Evolutionary conservation across 2,329 filamentous ascomycete genomes (phyloP), one percentile per base, ranked within the genome.

Genomic region (Colletotrichum endophyticum): DNA sequence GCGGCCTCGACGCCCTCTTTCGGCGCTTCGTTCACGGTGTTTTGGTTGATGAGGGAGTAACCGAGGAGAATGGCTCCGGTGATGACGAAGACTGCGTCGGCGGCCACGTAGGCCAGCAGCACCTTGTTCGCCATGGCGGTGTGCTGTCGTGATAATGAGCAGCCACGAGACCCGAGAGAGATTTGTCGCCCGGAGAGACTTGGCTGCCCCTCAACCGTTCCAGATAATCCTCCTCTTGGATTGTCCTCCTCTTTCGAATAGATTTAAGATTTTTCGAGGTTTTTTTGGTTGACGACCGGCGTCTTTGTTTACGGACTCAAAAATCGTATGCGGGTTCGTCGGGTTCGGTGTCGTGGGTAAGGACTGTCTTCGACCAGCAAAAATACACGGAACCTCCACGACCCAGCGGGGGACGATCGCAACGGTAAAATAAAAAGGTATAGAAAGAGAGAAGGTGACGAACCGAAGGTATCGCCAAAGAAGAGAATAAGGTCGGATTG

Each of bases 11-110:
- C 80, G 71, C 91, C 91, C 59, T 88, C 84, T 6, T 79, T 81
- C 36, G 89, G 85, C 15, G 78, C 66, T 77, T 89, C 82, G 82
- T 86, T 84, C 82, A 86, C 85, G 73, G 86, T 84, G 76, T 86
- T 88, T 80, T 85, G 84, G 78, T 90, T 89, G 79, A 91, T 85
- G 82, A 92, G 81, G 70, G 87, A 89, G 83, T 92, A 92, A 73
- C 86, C 89, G 77, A 92, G 83, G 82, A 90, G 87, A 81, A 92
- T 83, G 79, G 88, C 86, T 72, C 91, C 91, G 76, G 89, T 89
- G 72, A 85, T 81, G 78, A 89, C 86, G 82, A 92, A 92, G 79
- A 92, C 82, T 72, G 85, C 77, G 81, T 91, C 89, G 81, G 85
- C 83, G 78, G 82, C 83, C 78, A 90, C 81, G 74, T 90, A 89